phyloP scores from a whole-genome alignment of 2,329 filamentous ascomycete species.

The Claviceps pazoutovae region DNA sequence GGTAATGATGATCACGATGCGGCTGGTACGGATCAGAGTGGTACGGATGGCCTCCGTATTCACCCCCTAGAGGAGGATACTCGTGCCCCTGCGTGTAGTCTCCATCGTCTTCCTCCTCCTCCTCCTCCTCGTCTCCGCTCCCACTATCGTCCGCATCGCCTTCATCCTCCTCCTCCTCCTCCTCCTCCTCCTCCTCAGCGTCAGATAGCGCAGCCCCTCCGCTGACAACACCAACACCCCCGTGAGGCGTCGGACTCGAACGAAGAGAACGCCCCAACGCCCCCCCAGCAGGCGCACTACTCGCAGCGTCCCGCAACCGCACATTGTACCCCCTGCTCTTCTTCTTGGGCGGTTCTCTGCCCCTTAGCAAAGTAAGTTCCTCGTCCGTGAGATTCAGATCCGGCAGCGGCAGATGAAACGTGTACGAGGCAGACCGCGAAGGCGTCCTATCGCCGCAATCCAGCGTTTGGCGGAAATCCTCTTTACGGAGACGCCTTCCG shows the following conservation, averaged over 20 bases:
- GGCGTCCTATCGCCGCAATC: constrained; percentile 22
- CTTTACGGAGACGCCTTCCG: constrained; percentile 31
- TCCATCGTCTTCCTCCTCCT: constrained; percentile 11
- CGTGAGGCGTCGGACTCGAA: constrained; percentile 5
- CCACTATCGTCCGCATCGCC: constrained; percentile 11
- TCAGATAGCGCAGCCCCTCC: constrained; percentile 2
- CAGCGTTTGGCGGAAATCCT: constrained; percentile 22
- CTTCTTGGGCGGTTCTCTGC: constrained; percentile 21
- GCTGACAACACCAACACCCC: constrained; percentile 4
- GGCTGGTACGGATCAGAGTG: not conserved
- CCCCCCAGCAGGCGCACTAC: constrained; percentile 8
- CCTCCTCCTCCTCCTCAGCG: constrained; percentile 7
- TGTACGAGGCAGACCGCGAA: constrained; percentile 15
- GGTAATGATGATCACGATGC: constrained; percentile 2
- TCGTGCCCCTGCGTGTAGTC: constrained; percentile 15
- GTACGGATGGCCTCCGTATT: not conserved
- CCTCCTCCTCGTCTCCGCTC: constrained; percentile 13
- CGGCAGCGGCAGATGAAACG: constrained; percentile 20
- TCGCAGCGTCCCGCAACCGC: constrained; percentile 14
- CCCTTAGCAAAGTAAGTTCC: constrained; percentile 21
- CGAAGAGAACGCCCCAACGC: constrained; percentile 7
- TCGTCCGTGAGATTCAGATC: constrained; percentile 22
- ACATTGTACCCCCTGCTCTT: constrained; percentile 23
- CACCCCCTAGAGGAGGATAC: not conserved
- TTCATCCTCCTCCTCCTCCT: constrained; percentile 12